A percentile compares a stretch with the other conserved stretches of the same genome.
These are phyloP conservation scores for Stephania yunnanensis DNA, from an alignment of 164 flowering plant genomes.

Conservation along the genomic window DNA sequence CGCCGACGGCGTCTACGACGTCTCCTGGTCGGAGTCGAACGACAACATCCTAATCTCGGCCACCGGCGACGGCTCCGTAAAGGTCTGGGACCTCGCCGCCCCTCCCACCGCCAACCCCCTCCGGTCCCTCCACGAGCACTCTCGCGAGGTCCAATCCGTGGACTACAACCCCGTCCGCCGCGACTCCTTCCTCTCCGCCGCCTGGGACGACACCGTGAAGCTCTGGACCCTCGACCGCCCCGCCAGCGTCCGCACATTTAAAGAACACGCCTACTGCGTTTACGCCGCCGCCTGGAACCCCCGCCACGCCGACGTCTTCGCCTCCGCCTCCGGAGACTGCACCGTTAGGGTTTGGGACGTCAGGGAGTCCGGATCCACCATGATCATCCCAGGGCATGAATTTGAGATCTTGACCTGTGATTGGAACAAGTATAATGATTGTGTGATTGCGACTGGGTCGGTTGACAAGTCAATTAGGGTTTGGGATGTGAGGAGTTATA, in stretches of 20 bases:
- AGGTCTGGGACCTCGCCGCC: constrained; percentile 69
- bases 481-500: constrained; percentile 81
- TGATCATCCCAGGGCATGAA: constrained; percentile 71
- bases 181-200: constrained; percentile 73
- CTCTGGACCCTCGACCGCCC: constrained; percentile 87
- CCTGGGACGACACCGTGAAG: constrained; percentile 91
- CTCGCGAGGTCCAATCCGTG: constrained; percentile 77
- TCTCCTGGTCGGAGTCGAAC: constrained; percentile 87
- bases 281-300: constrained; percentile 88
- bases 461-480: constrained; percentile 79
- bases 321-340: constrained; percentile 92
- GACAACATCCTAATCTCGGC: constrained; percentile 79
- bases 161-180: constrained; percentile 83
- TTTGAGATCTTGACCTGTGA: constrained; percentile 74
- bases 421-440: constrained; percentile 91
- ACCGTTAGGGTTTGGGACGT: constrained; percentile 92
- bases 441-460: constrained; percentile 55
- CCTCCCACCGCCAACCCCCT: constrained; percentile 74
- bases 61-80: constrained; percentile 87
- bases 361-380: constrained; percentile 65
- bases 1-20: constrained; percentile 86
- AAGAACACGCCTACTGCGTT: constrained; percentile 88
- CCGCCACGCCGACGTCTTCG: constrained; percentile 79
- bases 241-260: constrained; percentile 69
- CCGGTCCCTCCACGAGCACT: constrained; percentile 76